These are phyloP conservation scores for Xerocomus minutiporus DNA, from an alignment of 1,284 basidiomycete species.

Conservation along the genomic window DNA sequence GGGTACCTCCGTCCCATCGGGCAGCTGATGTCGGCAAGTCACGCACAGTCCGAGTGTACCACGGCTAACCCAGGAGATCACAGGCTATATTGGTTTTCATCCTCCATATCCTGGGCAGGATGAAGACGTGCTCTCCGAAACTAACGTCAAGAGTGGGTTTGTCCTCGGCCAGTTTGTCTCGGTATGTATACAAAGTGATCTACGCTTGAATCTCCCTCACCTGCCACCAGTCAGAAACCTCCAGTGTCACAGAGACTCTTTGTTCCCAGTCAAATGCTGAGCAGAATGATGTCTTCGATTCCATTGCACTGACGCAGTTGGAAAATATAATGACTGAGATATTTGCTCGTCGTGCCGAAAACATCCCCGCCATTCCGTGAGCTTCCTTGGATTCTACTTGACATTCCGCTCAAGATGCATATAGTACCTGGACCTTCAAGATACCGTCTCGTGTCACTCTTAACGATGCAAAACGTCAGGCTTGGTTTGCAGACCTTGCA, in stretches of 20 bases:
- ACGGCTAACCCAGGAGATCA: conserved; percentile 1
- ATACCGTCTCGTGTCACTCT: conserved; percentile 86
- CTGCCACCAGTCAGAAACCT: conserved; percentile 20
- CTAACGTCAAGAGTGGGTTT: conserved; percentile 79
- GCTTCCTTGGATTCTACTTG: conserved; percentile 25
- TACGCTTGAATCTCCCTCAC: conserved; percentile 21
- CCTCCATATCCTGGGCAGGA: conserved; percentile 80
- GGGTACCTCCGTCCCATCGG: conserved; percentile 63
- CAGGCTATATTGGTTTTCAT: conserved; percentile 84
- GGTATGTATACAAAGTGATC: conserved; percentile 33
- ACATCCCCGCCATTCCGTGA: conserved; percentile 57
- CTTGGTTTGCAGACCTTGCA: conserved; percentile 90
- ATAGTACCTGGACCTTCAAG: conserved; percentile 72
- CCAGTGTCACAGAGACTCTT: conserved; percentile 48
- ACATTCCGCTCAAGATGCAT: conserved; percentile 1
- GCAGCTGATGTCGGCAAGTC: conserved; percentile 63
- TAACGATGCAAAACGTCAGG: conserved; percentile 82
- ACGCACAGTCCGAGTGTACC: background rate
- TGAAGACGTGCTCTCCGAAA: conserved; percentile 78
- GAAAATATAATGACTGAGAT: conserved; percentile 81
- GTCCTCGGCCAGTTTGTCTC: conserved; percentile 55
- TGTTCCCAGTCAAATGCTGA: conserved; percentile 50
- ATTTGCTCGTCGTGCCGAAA: conserved; percentile 59
- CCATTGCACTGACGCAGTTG: conserved; percentile 59
- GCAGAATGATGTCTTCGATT: conserved; percentile 47